phyloP scores from a whole-genome alignment of 2,329 filamentous ascomycete species.

The Colletotrichum tabaci region DNA sequence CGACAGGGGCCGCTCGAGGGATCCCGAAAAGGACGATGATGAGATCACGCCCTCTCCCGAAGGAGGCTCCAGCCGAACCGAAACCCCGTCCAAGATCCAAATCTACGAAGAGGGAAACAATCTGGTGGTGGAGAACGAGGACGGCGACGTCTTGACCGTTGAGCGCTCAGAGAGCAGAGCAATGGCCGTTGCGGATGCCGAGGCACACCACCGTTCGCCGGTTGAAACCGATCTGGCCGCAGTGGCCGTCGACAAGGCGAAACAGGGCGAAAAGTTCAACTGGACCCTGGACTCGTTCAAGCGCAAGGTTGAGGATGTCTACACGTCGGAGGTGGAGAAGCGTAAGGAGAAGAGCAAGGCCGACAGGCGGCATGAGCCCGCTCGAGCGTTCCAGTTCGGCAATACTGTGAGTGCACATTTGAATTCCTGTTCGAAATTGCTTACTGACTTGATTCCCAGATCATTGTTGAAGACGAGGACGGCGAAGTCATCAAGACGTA shows the following conservation, averaged over 20 bases:
- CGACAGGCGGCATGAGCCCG: conserved; percentile 75
- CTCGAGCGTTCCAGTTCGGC: conserved; percentile 88
- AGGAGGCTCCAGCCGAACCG: conserved; percentile 27
- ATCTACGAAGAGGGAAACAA: conserved; percentile 86
- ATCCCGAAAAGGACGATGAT: conserved; percentile 34
- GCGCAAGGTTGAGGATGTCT: conserved; percentile 66
- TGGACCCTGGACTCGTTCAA: conserved; percentile 64
- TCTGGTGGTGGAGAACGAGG: conserved; percentile 85
- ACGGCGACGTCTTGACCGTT: conserved; percentile 87
- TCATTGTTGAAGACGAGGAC: conserved; percentile 90
- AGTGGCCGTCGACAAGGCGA: conserved; percentile 44
- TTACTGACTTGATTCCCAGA: conserved; percentile 61
- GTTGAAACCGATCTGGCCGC: conserved; percentile 26
- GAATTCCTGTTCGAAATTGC: conserved; percentile 13
- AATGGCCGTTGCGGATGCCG: conserved; percentile 24
- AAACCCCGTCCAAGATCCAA: conserved; percentile 63
- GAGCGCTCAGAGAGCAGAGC: conserved; percentile 59
- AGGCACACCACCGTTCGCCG: conserved; percentile 26
- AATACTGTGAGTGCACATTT: conserved; percentile 72
- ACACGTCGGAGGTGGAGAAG: conserved; percentile 73
- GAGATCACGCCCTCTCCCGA: conserved; percentile 38
- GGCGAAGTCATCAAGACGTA: conserved; percentile 91
- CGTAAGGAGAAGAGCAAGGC: conserved; percentile 72
- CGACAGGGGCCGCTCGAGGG: conserved; percentile 30
- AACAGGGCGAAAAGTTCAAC: conserved; percentile 50